Evolutionary conservation across 1,139 yeast species (phyloP), one percentile per base, ranked within the genome.

Genomic region (Lodderomyces elongisporus): DNA sequence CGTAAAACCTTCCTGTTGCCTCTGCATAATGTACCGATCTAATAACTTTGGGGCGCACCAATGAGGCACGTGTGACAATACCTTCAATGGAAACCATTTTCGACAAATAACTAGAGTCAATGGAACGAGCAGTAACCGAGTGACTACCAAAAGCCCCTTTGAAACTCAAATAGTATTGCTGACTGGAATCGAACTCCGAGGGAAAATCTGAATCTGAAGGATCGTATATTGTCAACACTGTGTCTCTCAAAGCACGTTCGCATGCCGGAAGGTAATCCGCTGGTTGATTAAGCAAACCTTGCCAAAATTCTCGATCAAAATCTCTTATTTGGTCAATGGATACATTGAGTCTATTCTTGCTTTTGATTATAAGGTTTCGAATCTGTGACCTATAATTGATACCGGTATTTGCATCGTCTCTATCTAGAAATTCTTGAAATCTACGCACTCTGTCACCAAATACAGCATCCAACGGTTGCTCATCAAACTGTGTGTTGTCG

Each of bases 11-110:
- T 23, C 82, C 81, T 2, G 95, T 85, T 33, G 74, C 74, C 39
- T 88, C 96, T 39, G 95, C 89, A 56, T 85, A 91, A 60, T 91
- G 98, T 24, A 93, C 96, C 2, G 96, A 87, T 48, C 95, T 74
- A 31, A 88, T 75, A 36, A 91, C 76, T 54, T 91, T 91, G 21
- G 98, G 98, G 41, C 97, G 75, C 29, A 91, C 95, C 41, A 91
- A 67, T 1, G 97, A 88, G 27, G 95, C 91, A 43, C 94, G 71
- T 2, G 98, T 91, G 14, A 91, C 96, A 49, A 91, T 91, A 37
- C 99, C 99, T 60, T 91, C 97, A 24, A 93, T 70, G 1, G 95
- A 83, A 24, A 91, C 79, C 72, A 91, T 67, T 49, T 81, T 81
- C 32, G 95, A 87, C 35, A 91, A 66, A 45, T 78, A 83, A 13